phyloP scores from a whole-genome alignment of 768 basidiomycete species.

The Hericium rajendrae region DNA sequence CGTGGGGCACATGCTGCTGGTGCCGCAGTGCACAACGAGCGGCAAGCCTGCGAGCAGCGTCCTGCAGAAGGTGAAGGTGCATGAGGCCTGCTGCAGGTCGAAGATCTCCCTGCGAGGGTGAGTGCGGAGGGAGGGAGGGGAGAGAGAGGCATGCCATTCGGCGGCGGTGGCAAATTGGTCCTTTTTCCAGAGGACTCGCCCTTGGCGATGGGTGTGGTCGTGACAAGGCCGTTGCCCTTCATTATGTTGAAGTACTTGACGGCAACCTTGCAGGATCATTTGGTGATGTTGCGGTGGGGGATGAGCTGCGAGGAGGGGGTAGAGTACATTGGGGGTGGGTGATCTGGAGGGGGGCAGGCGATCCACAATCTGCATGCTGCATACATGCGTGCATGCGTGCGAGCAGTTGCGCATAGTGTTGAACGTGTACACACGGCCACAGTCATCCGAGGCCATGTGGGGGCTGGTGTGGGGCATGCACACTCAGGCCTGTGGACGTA shows the following conservation, averaged over 20 bases:
- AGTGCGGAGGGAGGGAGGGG: neutral
- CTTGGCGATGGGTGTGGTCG: constrained; percentile 51
- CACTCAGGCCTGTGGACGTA: too few species aligned
- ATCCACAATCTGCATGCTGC: too few species aligned
- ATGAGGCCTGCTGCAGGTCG: constrained; percentile 48
- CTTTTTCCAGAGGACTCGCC: constrained; percentile 81
- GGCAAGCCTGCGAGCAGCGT: constrained; percentile 43
- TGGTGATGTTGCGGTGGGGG: constrained; percentile 46
- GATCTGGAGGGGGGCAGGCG: constrained; percentile 8
- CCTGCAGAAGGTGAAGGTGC: constrained; percentile 67
- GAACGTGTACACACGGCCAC: too few species aligned
- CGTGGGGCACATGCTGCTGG: constrained; percentile 45
- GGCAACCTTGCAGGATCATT: constrained; percentile 54
- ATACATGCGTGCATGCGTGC: too few species aligned
- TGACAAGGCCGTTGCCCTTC: constrained; percentile 81
- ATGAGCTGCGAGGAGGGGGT: constrained; percentile 58
- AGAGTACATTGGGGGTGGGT: constrained; percentile 19
- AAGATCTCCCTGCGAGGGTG: constrained; percentile 55
- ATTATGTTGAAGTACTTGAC: constrained; percentile 57
- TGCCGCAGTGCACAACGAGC: constrained; percentile 43
- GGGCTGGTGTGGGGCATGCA: too few species aligned
- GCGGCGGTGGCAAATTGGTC: constrained; percentile 74
- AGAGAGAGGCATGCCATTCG: constrained; percentile 50
- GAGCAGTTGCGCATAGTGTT: too few species aligned
- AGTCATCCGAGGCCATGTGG: too few species aligned